Conservation (phyloP, 2,329 filamentous ascomycete genomes). For the Ophiostoma populinum region DNA sequence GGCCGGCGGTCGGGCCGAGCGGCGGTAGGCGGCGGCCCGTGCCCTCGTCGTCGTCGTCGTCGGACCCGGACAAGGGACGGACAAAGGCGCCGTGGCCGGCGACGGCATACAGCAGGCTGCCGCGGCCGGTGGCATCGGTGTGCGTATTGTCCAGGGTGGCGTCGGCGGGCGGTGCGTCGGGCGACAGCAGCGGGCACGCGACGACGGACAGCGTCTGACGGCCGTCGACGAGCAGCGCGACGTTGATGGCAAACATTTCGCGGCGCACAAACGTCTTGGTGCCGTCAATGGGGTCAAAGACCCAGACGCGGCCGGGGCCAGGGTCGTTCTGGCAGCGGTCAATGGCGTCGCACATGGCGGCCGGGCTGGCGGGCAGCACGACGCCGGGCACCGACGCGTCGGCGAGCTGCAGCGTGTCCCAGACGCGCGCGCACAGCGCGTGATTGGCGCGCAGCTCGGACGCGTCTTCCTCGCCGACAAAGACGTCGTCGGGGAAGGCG, state of each 20-base stretch:
- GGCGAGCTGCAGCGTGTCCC: conserved; percentile 23
- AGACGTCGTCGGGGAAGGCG: conserved; percentile 31
- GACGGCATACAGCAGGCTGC: conserved; percentile 34
- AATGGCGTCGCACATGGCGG: conserved; percentile 34
- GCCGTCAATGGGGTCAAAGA: conserved; percentile 44
- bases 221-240: conserved; percentile 33
- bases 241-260: conserved; percentile 39
- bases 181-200: conserved; percentile 24
- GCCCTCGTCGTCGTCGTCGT: no score
- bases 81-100: conserved; percentile 30
- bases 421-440: conserved; percentile 28
- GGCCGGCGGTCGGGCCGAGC: background rate
- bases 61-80: conserved; percentile 21
- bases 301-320: conserved; percentile 30
- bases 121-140: conserved; percentile 24
- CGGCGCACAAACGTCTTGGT: conserved; percentile 38
- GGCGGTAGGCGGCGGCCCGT: conserved; percentile 5
- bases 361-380: conserved; percentile 20
- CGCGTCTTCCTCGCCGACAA: conserved; percentile 40
- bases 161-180: conserved; percentile 18
- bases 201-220: conserved; percentile 32
- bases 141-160: conserved; percentile 25
- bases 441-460: conserved; percentile 26
- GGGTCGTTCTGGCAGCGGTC: conserved; percentile 28
- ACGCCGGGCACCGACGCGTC: conserved; percentile 13